A percentile compares a stretch with the other conserved stretches of the same genome.
phyloP scores from a whole-genome alignment of 2,329 filamentous ascomycete genomes.

The Paracorniculantispora psalliotae region DNA sequence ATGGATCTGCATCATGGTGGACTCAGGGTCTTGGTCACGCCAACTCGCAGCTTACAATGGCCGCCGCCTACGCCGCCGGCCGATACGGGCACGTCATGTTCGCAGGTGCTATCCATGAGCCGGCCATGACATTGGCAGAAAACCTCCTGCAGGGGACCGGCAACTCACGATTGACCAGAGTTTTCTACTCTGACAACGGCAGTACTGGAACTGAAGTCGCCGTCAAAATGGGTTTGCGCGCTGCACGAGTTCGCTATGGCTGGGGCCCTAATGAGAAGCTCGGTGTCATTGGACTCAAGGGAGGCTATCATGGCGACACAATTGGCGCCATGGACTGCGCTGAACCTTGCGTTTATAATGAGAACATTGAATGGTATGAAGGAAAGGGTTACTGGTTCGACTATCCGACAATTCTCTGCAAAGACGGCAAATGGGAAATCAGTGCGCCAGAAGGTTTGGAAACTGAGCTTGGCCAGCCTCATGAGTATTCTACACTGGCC shows the following conservation, averaged over 20 bases:
- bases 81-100: conserved; percentile 90
- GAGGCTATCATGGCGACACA: conserved; percentile 82
- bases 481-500: conserved; percentile 43
- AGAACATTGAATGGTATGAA: conserved; percentile 81
- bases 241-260: conserved; percentile 59
- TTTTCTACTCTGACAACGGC: conserved; percentile 81
- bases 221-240: conserved; percentile 77
- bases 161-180: conserved; percentile 62
- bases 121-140: conserved; percentile 65
- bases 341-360: conserved; percentile 71
- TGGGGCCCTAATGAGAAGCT: conserved; percentile 57
- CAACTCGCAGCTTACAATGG: conserved; percentile 64
- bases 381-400: conserved; percentile 79
- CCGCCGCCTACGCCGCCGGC: conserved; percentile 75
- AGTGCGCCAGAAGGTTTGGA: conserved; percentile 47
- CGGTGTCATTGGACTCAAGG: conserved; percentile 68
- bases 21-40: conserved; percentile 82
- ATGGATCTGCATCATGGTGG: conserved; percentile 88
- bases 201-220: conserved; percentile 82
- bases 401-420: conserved; percentile 66
- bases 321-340: conserved; percentile 85
- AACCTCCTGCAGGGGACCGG: conserved; percentile 52
- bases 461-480: conserved; percentile 38
- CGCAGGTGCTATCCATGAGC: conserved; percentile 72
- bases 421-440: conserved; percentile 61